Conservation (phyloP, 1,284 basidiomycete genomes). For the Cutaneotrichosporon spelunceum region DNA sequence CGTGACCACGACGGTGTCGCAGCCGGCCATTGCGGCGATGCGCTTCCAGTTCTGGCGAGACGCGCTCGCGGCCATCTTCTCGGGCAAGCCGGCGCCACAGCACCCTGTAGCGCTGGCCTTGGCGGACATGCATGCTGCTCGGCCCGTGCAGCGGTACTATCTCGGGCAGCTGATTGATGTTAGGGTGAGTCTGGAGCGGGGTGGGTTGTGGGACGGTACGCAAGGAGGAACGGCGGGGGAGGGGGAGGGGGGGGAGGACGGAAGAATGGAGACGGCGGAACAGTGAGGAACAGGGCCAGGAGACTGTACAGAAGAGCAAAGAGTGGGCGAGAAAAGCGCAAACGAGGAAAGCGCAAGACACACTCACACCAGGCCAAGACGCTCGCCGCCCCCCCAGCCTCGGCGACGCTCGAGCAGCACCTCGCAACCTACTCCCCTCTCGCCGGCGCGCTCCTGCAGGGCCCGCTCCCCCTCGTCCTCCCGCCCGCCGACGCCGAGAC, state of each 20-base stretch:
- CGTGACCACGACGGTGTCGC: constrained; percentile 74
- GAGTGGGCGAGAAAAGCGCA: too few relatives aligned
- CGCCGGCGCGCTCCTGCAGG: constrained; percentile 72
- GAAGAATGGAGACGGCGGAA: not conserved
- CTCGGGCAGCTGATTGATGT: constrained; percentile 81
- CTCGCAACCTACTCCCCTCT: constrained; percentile 72
- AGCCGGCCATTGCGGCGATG: constrained; percentile 76
- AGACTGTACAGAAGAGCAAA: too few relatives aligned
- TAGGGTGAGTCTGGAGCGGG: constrained; percentile 58
- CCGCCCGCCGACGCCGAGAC: constrained; percentile 58
- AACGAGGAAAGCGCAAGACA: too few relatives aligned
- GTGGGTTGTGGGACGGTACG: too few relatives aligned
- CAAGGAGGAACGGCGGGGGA: too few relatives aligned
- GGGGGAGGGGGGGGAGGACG: too few relatives aligned
- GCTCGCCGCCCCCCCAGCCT: constrained; percentile 61
- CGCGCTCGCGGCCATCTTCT: constrained; percentile 64
- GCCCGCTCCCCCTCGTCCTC: constrained; percentile 68
- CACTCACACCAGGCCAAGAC: constrained; percentile 63
- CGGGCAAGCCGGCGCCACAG: constrained; percentile 55
- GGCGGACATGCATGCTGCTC: constrained; percentile 58
- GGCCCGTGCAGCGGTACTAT: constrained; percentile 61
- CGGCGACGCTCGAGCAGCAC: constrained; percentile 68
- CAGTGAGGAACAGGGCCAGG: not conserved
- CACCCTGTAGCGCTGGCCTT: constrained; percentile 80
- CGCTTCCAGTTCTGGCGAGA: constrained; percentile 92